Conservation (phyloP, 1,284 basidiomycete species). For the Rugosomyces carneus region DNA sequence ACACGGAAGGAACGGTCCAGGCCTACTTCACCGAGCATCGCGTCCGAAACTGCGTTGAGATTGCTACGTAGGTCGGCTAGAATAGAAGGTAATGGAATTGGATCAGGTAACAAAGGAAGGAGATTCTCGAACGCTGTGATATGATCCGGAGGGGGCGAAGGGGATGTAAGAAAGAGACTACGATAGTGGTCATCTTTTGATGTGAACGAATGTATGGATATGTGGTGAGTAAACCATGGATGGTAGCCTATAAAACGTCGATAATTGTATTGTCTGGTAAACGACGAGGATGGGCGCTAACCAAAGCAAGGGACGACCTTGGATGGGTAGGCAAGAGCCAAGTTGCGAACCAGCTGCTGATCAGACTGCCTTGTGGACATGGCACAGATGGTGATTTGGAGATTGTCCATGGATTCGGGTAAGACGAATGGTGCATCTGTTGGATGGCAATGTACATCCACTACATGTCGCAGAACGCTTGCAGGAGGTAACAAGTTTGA, state of each 20-base stretch:
- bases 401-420: conserved; percentile 38
- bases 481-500: conserved; percentile 19
- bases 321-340: conserved; percentile 52
- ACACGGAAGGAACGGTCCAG: conserved; percentile 71
- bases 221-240: conserved; percentile 77
- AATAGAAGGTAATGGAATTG: conserved; percentile 46
- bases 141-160: conserved; percentile 18
- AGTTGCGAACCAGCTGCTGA: conserved; percentile 55
- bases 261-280: conserved; percentile 7
- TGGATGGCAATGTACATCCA: conserved; percentile 80
- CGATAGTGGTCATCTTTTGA: conserved; percentile 66
- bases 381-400: conserved; percentile 63
- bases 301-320: conserved; percentile 76
- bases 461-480: conserved; percentile 53
- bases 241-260: conserved; percentile 55
- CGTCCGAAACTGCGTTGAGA: conserved; percentile 51
- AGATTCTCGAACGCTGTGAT: conserved; percentile 43
- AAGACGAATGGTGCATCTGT: conserved; percentile 53
- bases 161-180: conserved; percentile 41
- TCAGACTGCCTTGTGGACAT: conserved; percentile 65
- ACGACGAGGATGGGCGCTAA: conserved; percentile 26
- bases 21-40: conserved; percentile 82
- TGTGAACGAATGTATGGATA: conserved; percentile 38
- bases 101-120: conserved; percentile 56
- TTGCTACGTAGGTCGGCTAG: conserved; percentile 48